A percentile compares a stretch with the other conserved stretches of the same genome.
phyloP scores from a whole-genome alignment of 495 filamentous ascomycete genomes.

The Xylaria telfairii region DNA sequence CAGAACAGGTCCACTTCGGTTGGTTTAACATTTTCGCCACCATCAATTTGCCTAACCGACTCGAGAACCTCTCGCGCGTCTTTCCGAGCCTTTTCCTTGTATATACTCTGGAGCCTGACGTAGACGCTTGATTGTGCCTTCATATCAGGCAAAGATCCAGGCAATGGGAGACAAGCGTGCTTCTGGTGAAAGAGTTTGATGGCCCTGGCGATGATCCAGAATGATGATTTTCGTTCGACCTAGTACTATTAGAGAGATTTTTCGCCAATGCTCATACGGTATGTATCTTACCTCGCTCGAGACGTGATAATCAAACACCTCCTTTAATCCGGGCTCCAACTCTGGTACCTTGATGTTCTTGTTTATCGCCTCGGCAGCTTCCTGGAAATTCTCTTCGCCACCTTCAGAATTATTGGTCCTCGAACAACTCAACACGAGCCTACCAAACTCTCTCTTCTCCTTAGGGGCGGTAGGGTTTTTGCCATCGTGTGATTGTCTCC shows the following conservation, averaged over 20 bases:
- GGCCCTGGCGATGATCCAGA: slow-evolving; percentile 91
- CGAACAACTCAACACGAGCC: slow-evolving; percentile 67
- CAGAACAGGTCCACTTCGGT: slow-evolving; percentile 92
- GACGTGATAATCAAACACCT: slow-evolving; percentile 74
- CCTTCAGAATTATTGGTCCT: slow-evolving; percentile 81
- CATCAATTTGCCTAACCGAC: slow-evolving; percentile 65
- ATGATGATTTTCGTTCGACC: slow-evolving; percentile 58
- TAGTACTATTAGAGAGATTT: slow-evolving; percentile 33
- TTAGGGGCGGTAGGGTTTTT: slow-evolving; percentile 74
- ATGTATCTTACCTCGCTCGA: slow-evolving; percentile 48
- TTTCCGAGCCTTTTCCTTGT: slow-evolving; percentile 84
- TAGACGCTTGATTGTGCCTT: slow-evolving; percentile 94
- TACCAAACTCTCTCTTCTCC: slow-evolving; percentile 84
- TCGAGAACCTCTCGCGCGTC: slow-evolving; percentile 79
- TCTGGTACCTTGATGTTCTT: slow-evolving; percentile 71
- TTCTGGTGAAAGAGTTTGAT: slow-evolving; percentile 74
- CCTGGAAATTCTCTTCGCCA: slow-evolving; percentile 96
- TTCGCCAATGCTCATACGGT: slow-evolving; percentile 27
- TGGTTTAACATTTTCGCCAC: slow-evolving; percentile 63
- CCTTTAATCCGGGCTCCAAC: slow-evolving; percentile 70
- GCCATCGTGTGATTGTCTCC: slow-evolving; percentile 76
- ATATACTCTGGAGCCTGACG: slow-evolving; percentile 89
- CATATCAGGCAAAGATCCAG: slow-evolving; percentile 94
- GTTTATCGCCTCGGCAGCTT: slow-evolving; percentile 84
- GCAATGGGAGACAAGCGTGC: slow-evolving; percentile 77